A percentile compares a stretch with the other conserved stretches of the same genome.
Conservation (phyloP, 2,329 filamentous ascomycete genomes). For the Cladosporium halotolerans region DNA sequence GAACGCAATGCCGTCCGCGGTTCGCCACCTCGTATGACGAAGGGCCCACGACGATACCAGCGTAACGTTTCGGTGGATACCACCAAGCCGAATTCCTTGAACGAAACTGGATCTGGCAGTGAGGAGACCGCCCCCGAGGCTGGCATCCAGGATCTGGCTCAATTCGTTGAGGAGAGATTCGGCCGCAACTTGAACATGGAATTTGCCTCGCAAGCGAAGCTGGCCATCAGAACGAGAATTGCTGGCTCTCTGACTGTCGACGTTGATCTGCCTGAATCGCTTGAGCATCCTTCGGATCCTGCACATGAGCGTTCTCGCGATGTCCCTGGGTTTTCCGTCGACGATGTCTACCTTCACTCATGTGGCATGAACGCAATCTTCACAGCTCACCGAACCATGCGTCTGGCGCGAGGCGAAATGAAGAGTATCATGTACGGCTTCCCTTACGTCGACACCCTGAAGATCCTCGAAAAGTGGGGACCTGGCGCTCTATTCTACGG, state of each 20-base stretch:
- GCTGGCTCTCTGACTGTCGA: constrained; percentile 75
- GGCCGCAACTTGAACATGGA: constrained; percentile 81
- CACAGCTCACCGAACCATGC: constrained; percentile 70
- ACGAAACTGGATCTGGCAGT: constrained; percentile 11
- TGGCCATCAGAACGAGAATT: constrained; percentile 80
- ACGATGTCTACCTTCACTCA: constrained; percentile 84
- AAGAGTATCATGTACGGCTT: constrained; percentile 94
- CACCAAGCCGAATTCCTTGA: constrained; percentile 18
- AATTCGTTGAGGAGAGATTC: constrained; percentile 90
- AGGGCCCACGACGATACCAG: constrained; percentile 78
- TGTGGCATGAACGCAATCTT: constrained; percentile 95
- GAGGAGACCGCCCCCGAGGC: constrained; percentile 21
- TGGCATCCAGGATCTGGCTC: constrained; percentile 60
- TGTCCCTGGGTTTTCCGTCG: constrained; percentile 64
- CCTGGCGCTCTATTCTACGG: constrained; percentile 87
- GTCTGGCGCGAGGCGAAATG: constrained; percentile 55
- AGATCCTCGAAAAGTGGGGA: constrained; percentile 90
- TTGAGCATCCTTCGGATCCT: constrained; percentile 38
- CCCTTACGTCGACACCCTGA: constrained; percentile 92
- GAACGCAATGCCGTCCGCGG: constrained; percentile 38
- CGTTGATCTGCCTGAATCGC: constrained; percentile 57
- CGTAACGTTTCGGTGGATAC: constrained; percentile 50
- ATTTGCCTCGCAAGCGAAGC: constrained; percentile 72
- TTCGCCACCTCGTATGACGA: constrained; percentile 40
- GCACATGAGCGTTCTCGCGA: constrained; percentile 31